phyloP scores from a whole-genome alignment of 352 stramenopile genomes.

The Proteromonas lacertae region DNA sequence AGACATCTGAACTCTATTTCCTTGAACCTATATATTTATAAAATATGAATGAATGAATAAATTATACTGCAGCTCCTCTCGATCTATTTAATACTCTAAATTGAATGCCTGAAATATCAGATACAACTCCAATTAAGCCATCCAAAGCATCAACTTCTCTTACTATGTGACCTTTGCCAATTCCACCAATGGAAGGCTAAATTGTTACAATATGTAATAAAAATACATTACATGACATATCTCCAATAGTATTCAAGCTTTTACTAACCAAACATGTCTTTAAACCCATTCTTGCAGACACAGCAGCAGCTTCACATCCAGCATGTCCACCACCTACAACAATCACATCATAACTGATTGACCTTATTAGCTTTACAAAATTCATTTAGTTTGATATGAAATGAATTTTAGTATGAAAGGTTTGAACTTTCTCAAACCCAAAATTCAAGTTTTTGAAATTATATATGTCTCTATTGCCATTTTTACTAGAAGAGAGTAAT shows the following conservation, averaged over 20 bases:
- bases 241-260: constrained; percentile 60
- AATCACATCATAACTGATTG: constrained; percentile 23
- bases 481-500: too few relatives aligned
- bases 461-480: too few relatives aligned
- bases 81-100: constrained; percentile 79
- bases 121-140: constrained; percentile 75
- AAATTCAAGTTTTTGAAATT: too few relatives aligned
- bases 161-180: constrained; percentile 89
- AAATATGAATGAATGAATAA: neutral
- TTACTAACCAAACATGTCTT: constrained; percentile 74
- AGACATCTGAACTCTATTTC: constrained; percentile 47
- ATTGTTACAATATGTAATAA: constrained; percentile 15
- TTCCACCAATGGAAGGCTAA: constrained; percentile 82
- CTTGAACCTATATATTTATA: neutral
- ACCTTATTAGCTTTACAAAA: too few relatives aligned
- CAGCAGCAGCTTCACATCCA: constrained; percentile 49
- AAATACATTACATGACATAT: constrained; percentile 77
- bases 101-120: constrained; percentile 74
- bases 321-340: constrained; percentile 57
- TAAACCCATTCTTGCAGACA: constrained; percentile 39
- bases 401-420: too few relatives aligned
- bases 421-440: too few relatives aligned
- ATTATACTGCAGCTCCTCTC: constrained; percentile 35
- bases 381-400: too few relatives aligned
- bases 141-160: constrained; percentile 84